Evolutionary conservation across 169 alveolate genomes (phyloP), one percentile per base, ranked within the genome.

Genomic region (Besnoitia besnoiti): DNA sequence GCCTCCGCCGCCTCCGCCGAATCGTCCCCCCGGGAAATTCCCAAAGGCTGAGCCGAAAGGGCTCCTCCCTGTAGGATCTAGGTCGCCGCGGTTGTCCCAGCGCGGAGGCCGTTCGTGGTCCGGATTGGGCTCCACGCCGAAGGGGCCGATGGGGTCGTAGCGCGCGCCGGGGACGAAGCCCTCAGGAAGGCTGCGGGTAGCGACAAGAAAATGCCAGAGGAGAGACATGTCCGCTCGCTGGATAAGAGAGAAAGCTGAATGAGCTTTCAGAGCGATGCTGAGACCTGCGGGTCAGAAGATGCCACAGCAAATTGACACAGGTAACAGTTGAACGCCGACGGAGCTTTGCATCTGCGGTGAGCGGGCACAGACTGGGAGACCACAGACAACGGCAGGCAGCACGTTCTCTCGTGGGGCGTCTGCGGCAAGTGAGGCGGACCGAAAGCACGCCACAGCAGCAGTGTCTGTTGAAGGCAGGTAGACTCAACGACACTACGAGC

Each of bases 81-180:
- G 46, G 87, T 42, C 59, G 59, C 87, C 59, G 37, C 87, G 14
- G 47, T 77, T 77, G 40, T 77, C 87, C 87, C 87, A 77, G 35
- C 61, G 49, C 87, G 40, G 87, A 16, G 87, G 87, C 2, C 61
- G 59, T 27, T 42, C 61, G 33, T 40, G 59, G 59, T 77, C 87
- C 33, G 87, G 87, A 39, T 77, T 77, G 87, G 87, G 87, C 55
- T 77, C 87, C 55, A 44, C 87, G 49, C 87, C 87, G 87, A 27
- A 77, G 19, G 87, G 87, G 59, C 87, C 87, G 59, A 77, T 77
- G 87, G 87, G 87, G 87, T 77, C 87, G 87, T 40, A 77, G 61
- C 87, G 27, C 35, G 87, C 59, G 8, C 61, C 61, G 8, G 87
- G 87, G 33, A 42, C 59, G 55, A 77, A 77, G 0, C 87, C 87